Evolutionary conservation across 345 rosid genomes (phyloP).

Genomic region (Melastoma malabathricum): DNA sequence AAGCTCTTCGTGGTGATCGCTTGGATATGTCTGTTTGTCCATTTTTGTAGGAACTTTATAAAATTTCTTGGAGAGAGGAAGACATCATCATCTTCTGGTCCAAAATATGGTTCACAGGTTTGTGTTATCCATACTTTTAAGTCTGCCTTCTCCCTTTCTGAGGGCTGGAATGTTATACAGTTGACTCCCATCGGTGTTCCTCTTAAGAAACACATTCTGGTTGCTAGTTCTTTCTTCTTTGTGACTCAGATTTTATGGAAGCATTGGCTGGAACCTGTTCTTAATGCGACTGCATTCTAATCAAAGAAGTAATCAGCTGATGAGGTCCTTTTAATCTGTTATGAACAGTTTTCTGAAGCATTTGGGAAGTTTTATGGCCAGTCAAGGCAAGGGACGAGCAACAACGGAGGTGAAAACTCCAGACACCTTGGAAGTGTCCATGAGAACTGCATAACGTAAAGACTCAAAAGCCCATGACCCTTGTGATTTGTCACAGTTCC

Average conservation of each 20-base stretch:
- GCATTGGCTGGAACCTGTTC: too few relatives aligned
- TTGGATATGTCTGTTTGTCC: slow-evolving; percentile 2
- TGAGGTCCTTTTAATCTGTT: neutral
- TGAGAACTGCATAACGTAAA: slow-evolving; percentile 79
- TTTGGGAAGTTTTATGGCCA: slow-evolving; percentile 91
- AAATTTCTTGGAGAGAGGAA: slow-evolving; percentile 79
- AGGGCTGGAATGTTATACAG: too few relatives aligned
- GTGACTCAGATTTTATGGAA: too few relatives aligned
- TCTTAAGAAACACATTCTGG: too few relatives aligned
- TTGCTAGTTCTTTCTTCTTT: too few relatives aligned
- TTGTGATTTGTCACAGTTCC: too few relatives aligned
- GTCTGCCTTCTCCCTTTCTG: too few relatives aligned
- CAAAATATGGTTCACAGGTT: slow-evolving; percentile 88
- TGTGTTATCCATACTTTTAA: neutral
- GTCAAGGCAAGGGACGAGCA: slow-evolving; percentile 49
- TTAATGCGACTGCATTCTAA: too few relatives aligned
- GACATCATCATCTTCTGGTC: slow-evolving; percentile 42
- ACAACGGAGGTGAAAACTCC: slow-evolving; percentile 46
- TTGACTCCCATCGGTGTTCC: too few relatives aligned
- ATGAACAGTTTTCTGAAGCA: slow-evolving; percentile 74
- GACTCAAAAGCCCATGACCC: too few relatives aligned
- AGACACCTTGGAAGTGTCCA: slow-evolving; percentile 57
- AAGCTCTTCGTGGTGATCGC: neutral
- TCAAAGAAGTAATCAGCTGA: neutral
- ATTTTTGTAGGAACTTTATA: slow-evolving; percentile 54